These are phyloP conservation scores for Ilex aquifolium DNA, from an alignment of 257 asterid genomes.

Conservation along the genomic window DNA sequence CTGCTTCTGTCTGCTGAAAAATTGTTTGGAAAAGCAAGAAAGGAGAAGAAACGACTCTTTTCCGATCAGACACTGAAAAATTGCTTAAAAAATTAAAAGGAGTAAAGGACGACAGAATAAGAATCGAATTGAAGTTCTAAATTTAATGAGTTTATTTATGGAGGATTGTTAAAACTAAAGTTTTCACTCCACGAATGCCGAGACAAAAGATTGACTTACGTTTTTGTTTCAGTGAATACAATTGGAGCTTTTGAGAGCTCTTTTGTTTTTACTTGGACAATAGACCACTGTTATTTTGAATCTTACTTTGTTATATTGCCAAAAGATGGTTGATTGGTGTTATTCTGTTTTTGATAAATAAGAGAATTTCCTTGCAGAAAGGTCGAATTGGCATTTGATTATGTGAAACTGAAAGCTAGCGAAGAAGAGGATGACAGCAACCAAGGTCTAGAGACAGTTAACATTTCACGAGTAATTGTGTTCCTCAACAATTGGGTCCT, in stretches of 20 bases:
- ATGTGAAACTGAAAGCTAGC: constrained; percentile 39
- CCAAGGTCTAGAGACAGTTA: constrained; percentile 39
- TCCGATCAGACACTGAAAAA: too few species aligned
- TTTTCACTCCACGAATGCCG: too few species aligned
- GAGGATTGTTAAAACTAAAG: too few species aligned
- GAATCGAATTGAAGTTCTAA: too few species aligned
- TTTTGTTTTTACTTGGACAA: constrained; percentile 3
- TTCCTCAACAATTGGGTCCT: constrained; percentile 72
- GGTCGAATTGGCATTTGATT: constrained; percentile 55
- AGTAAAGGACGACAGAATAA: too few species aligned
- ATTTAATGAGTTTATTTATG: too few species aligned
- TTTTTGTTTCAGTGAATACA: not conserved
- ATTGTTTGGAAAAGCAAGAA: too few species aligned
- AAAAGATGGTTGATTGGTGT: constrained; percentile 7
- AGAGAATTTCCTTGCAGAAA: constrained; percentile 50
- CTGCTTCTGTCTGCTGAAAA: too few species aligned
- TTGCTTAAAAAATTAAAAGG: too few species aligned
- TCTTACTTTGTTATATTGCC: not conserved
- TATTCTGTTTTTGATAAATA: constrained; percentile 18
- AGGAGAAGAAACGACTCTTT: too few species aligned
- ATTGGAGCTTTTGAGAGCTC: not conserved
- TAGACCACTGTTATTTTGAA: not conserved
- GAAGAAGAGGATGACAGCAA: constrained; percentile 21
- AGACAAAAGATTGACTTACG: not conserved
- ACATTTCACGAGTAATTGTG: constrained; percentile 50